Evolutionary conservation across 2,329 filamentous ascomycete species (phyloP), one percentile per base, ranked within the genome.

Genomic region (Ophiocordyceps camponoti-leonardi): DNA sequence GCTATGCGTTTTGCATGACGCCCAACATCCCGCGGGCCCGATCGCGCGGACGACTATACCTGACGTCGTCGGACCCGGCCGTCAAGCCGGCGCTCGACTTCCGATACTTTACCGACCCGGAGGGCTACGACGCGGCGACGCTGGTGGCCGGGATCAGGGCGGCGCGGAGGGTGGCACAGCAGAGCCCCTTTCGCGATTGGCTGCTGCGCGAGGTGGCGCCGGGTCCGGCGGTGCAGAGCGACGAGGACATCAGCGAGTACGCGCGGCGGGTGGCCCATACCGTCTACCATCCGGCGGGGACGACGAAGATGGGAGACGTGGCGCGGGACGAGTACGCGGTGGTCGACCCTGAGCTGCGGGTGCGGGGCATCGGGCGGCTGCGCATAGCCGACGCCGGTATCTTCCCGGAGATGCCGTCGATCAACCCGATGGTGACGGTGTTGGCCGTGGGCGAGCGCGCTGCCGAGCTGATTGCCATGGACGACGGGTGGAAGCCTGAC

Each of bases 371-470:
- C 51, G 76, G 78, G 67, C 77, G 76, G 28, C 64, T 93, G 47
- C 75, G 86, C 47, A 86, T 94, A 53, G 85, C 85, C 1, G 86
- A 94, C 61, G 86, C 86, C 0, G 85, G 86, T 55, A 76, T 94
- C 44, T 94, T 94, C 69, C 87, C 86, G 0, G 83, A 83, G 49
- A 93, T 94, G 77, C 73, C 83, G 42, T 83, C 75, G 45, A 82
- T 92, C 60, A 94, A 94, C 67, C 86, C 85, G 48, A 92, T 94
- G 87, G 67, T 94, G 58, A 94, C 86, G 1, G 86, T 94, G 6
- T 63, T 94, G 58, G 81, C 77, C 45, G 77, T 93, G 55, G 87
- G 84, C 8, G 87, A 94, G 75, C 73, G 83, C 47, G 81, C 79
- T 6, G 87, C 87, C 0, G 87, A 94, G 71, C 63, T 94, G 61